phyloP scores from a whole-genome alignment of 768 basidiomycete species.

The Termitomyces sp. region DNA sequence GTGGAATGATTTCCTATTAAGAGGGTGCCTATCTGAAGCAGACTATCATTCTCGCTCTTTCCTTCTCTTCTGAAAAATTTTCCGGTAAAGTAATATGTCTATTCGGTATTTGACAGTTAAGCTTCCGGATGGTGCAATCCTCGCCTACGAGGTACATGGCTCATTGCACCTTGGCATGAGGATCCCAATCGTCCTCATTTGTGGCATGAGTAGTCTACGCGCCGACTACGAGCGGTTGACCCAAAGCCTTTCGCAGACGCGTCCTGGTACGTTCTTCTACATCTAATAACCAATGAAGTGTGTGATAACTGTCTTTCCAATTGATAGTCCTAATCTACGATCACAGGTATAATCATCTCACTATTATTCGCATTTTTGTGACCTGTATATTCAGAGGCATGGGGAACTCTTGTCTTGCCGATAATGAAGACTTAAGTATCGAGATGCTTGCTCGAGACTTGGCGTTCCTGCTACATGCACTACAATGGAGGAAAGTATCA shows the following conservation, averaged over 20 bases:
- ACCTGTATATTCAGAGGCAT: slow-evolving; percentile 30
- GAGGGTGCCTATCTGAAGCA: not conserved
- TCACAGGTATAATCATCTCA: slow-evolving; percentile 22
- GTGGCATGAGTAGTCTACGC: slow-evolving; percentile 34
- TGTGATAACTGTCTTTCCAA: not conserved
- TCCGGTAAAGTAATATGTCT: slow-evolving; percentile 14
- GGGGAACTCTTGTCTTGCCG: slow-evolving; percentile 34
- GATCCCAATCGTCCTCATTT: slow-evolving; percentile 36
- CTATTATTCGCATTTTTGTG: not conserved
- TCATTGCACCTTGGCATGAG: slow-evolving; percentile 23
- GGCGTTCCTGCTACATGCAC: slow-evolving; percentile 27
- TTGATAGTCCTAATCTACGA: slow-evolving; percentile 39
- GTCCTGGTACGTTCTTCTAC: slow-evolving; percentile 29
- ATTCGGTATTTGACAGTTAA: slow-evolving; percentile 19
- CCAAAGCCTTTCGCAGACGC: slow-evolving; percentile 26
- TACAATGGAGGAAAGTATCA: slow-evolving; percentile 37
- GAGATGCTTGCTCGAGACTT: slow-evolving; percentile 43
- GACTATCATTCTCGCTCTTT: not conserved
- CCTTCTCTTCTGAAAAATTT: not conserved
- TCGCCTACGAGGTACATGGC: slow-evolving; percentile 41
- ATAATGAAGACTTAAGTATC: slow-evolving; percentile 35
- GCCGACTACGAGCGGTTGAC: slow-evolving; percentile 36
- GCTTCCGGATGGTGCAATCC: slow-evolving; percentile 37
- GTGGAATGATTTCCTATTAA: slow-evolving; percentile 1
- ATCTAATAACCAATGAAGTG: not conserved